These are phyloP conservation scores for Coemansia umbellata DNA, from an alignment of 192 early-diverging fungal species.

Conservation along the genomic window DNA sequence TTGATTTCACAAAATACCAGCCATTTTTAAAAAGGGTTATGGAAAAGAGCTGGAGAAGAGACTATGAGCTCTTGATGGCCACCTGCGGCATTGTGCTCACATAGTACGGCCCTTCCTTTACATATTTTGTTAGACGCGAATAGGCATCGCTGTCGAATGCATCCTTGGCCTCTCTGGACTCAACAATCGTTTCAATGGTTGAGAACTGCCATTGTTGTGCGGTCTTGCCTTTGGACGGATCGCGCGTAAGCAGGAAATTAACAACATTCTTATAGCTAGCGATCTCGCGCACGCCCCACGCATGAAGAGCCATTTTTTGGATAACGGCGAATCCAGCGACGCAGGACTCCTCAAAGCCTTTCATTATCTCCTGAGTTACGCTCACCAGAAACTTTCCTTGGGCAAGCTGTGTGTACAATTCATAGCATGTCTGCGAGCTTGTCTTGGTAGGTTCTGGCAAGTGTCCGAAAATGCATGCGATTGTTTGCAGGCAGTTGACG, in stretches of 20 bases:
- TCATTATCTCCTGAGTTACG: slow-evolving; percentile 46
- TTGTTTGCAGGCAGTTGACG: slow-evolving; percentile 36
- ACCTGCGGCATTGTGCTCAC: slow-evolving; percentile 25
- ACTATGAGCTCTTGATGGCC: slow-evolving; percentile 16
- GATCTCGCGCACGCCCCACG: slow-evolving; percentile 46
- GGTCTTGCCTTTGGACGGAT: slow-evolving; percentile 30
- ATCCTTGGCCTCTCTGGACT: slow-evolving; percentile 16
- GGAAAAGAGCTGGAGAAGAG: neutral
- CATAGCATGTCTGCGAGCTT: slow-evolving; percentile 38
- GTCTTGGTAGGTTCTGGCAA: slow-evolving; percentile 13
- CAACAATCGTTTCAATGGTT: slow-evolving; percentile 26
- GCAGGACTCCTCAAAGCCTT: slow-evolving; percentile 48
- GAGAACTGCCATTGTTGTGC: slow-evolving; percentile 50
- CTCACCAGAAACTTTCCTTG: slow-evolving; percentile 30
- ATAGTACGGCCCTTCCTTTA: slow-evolving; percentile 44
- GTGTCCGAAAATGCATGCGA: slow-evolving; percentile 43
- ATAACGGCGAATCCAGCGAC: slow-evolving; percentile 38
- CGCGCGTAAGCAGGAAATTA: slow-evolving; percentile 41
- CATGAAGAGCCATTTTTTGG: slow-evolving; percentile 39
- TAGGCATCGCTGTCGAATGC: slow-evolving; percentile 31
- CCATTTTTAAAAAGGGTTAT: neutral
- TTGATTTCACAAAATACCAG: neutral
- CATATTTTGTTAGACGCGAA: slow-evolving; percentile 22
- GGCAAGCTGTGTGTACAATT: slow-evolving; percentile 36
- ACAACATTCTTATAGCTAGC: slow-evolving; percentile 36